Evolutionary conservation across 352 stramenopile species (phyloP), one percentile per base, ranked within the genome.

Genomic region (Globisporangium rhizosaccharum): DNA sequence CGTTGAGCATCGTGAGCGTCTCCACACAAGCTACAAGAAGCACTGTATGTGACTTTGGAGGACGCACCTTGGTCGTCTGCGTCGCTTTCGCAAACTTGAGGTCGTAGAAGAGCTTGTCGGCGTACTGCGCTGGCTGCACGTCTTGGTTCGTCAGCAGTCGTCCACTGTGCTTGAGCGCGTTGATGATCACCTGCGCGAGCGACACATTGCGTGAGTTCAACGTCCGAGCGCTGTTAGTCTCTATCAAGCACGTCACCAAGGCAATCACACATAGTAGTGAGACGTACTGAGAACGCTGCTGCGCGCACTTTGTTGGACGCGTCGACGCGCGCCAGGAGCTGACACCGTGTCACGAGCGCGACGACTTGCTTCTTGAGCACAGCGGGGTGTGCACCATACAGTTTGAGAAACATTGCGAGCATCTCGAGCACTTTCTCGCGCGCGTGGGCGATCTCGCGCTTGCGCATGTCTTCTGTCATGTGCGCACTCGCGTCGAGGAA

Each of bases 71-170:
- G 2, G 76, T 80, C 1, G 78, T 90, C 48, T 92, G 82, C 3
- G 76, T 79, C 9, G 71, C 71, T 45, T 88, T 90, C 5, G 74
- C 75, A 48, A 87, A 92, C 65, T 87, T 86, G 53, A 92, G 76
- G 44, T 92, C 82, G 51, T 85, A 72, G 41, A 90, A 87, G 11
- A 92, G 65, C 55, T 90, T 90, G 28, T 87, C 78, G 45, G 78
- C 59, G 44, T 88, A 92, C 37, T 55, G 54, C 37, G 64, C 55
- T 3, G 82, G 78, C 36, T 85, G 70, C 23, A 88, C 65, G 17
- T 85, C 77, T 15, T 79, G 67, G n/a, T 57, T 73, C 5, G 68
- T 61, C 6, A 88, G 36, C 14, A 63, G 59, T 15, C 60, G 56
- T 5, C 57, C 44, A 1, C 67, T 66, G 51, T 79, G 68, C 57